phyloP scores from a whole-genome alignment of 164 flowering plant species.

The Aristolochia contorta region DNA sequence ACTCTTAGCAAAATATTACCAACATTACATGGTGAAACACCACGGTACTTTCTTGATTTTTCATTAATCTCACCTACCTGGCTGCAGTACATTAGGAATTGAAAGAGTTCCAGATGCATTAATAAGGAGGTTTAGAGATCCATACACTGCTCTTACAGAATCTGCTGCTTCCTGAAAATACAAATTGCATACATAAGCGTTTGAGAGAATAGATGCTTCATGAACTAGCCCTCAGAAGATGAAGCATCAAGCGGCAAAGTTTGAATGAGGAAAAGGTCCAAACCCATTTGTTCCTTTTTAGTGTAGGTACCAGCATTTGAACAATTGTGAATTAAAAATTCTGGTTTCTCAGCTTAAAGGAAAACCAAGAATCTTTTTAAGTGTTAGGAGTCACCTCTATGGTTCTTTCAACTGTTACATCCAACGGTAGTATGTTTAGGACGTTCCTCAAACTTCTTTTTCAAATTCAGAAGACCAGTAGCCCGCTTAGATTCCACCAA shows the following conservation, averaged over 20 bases:
- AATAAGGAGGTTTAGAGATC: constrained; percentile 73
- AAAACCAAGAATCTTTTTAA: too few species aligned
- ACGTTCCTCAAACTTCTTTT: constrained; percentile 52
- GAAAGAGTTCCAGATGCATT: constrained; percentile 93
- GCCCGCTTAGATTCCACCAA: constrained; percentile 69
- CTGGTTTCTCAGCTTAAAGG: too few species aligned
- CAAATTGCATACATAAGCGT: too few species aligned
- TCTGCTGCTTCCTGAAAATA: constrained; percentile 57
- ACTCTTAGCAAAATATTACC: too few species aligned
- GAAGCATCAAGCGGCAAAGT: not conserved
- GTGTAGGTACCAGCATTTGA: too few species aligned
- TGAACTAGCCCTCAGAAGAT: not conserved
- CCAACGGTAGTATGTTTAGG: constrained; percentile 54
- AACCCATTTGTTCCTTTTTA: too few species aligned
- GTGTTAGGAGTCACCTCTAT: constrained; percentile 45
- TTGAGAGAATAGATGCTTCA: too few species aligned
- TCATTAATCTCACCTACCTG: constrained; percentile 41
- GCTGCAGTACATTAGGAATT: constrained; percentile 67
- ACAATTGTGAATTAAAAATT: too few species aligned
- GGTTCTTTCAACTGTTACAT: constrained; percentile 64
- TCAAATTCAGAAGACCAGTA: constrained; percentile 54
- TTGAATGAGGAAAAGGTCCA: too few species aligned
- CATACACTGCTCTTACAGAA: constrained; percentile 48
- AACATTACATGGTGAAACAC: not conserved
- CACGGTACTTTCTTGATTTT: too few species aligned